Percentiles rank a stretch among this genome's conserved stretches.
Evolutionary conservation across 805 yeast species (phyloP).

Genomic region (Isabelozyma gotoi): DNA sequence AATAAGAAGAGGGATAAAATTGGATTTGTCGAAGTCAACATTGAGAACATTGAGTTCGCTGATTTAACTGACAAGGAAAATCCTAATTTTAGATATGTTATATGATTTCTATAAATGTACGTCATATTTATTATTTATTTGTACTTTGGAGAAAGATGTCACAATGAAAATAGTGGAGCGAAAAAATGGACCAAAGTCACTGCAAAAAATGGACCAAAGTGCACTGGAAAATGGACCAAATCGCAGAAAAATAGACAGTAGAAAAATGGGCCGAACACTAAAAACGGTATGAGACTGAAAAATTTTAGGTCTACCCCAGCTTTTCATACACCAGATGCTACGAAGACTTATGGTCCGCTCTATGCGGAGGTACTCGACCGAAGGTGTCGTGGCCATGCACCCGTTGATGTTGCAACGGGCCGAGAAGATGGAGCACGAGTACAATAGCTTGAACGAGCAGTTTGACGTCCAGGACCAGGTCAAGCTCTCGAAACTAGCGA

Average conservation of each 20-base stretch:
- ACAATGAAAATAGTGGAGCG: no score
- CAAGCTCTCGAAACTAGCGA: conserved; percentile 30
- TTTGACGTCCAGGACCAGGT: conserved; percentile 15
- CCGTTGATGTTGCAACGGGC: conserved; percentile 41
- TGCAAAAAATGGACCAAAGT: no score
- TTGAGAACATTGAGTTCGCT: conserved; percentile 40
- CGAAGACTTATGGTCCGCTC: neutral
- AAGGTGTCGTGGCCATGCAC: conserved; percentile 20
- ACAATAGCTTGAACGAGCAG: conserved; percentile 17
- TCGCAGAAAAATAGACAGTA: no score
- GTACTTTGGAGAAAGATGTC: no score
- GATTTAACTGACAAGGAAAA: conserved; percentile 45
- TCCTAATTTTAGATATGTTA: neutral
- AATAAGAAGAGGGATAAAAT: conserved; percentile 8
- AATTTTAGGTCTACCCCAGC: no score
- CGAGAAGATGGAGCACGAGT: conserved; percentile 28
- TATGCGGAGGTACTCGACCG: neutral
- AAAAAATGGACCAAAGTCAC: no score
- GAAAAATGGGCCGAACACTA: no score
- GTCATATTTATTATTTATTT: no score
- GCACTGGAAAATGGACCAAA: no score
- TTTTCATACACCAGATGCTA: neutral
- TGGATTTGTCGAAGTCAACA: conserved; percentile 10
- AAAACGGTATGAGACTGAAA: no score
- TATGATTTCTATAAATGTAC: no score